Base-by-base conservation (phyloP, 306 rosid species). In the Quercus berberidifolia region DNA sequence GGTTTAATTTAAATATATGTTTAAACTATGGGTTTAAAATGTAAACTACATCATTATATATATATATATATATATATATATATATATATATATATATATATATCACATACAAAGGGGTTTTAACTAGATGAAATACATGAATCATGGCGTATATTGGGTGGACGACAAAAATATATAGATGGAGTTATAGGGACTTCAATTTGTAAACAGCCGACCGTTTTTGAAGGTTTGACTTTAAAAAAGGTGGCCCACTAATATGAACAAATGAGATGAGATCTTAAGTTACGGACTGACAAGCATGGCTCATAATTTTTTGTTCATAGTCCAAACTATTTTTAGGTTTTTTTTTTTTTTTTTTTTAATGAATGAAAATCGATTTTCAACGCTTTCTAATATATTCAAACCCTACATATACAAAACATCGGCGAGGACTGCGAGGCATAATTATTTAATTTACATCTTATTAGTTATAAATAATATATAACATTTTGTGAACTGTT, bases 361-460 rank as follows among this genome's bases (percentile, higher is more conserved):
- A 15, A 19, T 55, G 35, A 13, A 38, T 38, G 52, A 23, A 15
- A 76, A 15, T 60, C 51, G 28, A 54, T 63, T 65, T 23, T 38
- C 3, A 28, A 38, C 69, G 6, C 14, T 26, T 30, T 41, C 51
- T 54, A 49, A 71, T 25, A 12, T 76, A 52, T 30, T 65, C 52
- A 58, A 30, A 73, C 26, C 64, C 30, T 31, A 9, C 60, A 9
- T 6, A 62, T 9, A 74, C 49, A 77, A 73, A 80, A 67, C 72
- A 62, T 74, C 60, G 78, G 83, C 83, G 78, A 69, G 25, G 78
- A 70, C 80, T 77, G 41, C 78, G 76, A 78, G 20, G 71, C 46
- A 38, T 38, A 7, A 38, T 38, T 38, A 38, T 38, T 38, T 38
- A 38, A 64, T 4, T 54, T 30, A 69, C 85, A 62, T 74, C 76